Evolutionary conservation across 305 asterid species (phyloP).

Genomic region (Rubia tinctorum): DNA sequence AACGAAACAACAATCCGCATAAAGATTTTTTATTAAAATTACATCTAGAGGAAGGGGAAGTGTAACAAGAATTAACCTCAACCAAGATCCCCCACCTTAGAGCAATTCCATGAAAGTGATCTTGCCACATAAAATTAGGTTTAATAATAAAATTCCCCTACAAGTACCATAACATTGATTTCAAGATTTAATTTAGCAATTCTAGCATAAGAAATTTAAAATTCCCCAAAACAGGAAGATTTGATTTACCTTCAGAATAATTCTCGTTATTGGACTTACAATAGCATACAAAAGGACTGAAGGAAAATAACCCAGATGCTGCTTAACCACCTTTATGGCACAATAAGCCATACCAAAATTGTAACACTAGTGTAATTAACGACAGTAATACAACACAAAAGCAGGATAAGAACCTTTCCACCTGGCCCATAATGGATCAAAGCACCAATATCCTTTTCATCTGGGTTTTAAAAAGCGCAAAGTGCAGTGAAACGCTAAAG

Average conservation of each 20-base stretch:
- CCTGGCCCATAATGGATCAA: constrained; percentile 94
- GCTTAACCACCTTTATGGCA: constrained; percentile 71
- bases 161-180: constrained; percentile 20
- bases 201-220: constrained; percentile 7
- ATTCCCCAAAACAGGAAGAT: constrained; percentile 21
- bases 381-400: constrained; percentile 12
- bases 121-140: constrained; percentile 92
- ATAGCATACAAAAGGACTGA: constrained; percentile 81
- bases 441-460: constrained; percentile 93
- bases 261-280: constrained; percentile 98
- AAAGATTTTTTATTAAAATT: not conserved
- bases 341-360: constrained; percentile 27
- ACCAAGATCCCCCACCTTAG: constrained; percentile 98
- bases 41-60: not conserved
- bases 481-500: too few relatives aligned
- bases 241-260: constrained; percentile 85
- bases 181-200: constrained; percentile 2
- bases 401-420: constrained; percentile 67
- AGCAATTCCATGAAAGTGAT: constrained; percentile 92
- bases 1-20: not conserved
- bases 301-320: constrained; percentile 82
- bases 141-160: constrained; percentile 84
- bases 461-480: too few relatives aligned
- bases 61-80: constrained; percentile 56
- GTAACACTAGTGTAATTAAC: constrained; percentile 8